Base-by-base conservation (phyloP, 768 basidiomycete genomes). In the Cystofilobasidium bisporidii region DNA sequence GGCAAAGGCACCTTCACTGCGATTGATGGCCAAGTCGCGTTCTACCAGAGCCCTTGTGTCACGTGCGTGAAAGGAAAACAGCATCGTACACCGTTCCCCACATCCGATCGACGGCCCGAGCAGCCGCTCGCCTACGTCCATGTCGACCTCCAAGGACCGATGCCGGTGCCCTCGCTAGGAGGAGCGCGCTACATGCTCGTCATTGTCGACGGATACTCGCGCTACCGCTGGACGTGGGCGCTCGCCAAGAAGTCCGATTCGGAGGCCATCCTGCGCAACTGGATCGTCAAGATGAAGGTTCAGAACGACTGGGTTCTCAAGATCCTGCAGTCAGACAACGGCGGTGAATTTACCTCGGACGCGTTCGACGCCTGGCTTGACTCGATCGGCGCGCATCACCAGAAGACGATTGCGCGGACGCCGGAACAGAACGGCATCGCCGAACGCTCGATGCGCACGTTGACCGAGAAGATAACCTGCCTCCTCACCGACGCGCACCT, bases 161-260 rank as follows among this genome's bases (percentile, higher is more conserved):
- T 61, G 60, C 60, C 61, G 24, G 41, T 62, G 41, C 26, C 24
- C 12, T 62, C 61, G 30, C 26, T 43, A 20, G 26, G 24, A 40
- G 33, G 38, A 20, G 47, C 26, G 24, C 61, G 61, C 14, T 62
- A 62, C 61, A 62, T 62, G 61, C 43, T 62, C 28, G 47, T 45
- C 41, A 45, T 56, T 26, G 24, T 24, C 24, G 55, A 56, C 28
- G 55, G 32, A 26, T 24, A 24, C 24, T 26, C 28, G 24, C 43
- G 41, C 61, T 62, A 38, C 28, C 61, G 26, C 41, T 64, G 63
- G 63, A 40, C 63, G 41, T 64, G 24, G 28, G 24, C 63, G 47
- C 56, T 71, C 40, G 70, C 69, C 40, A 20, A 50, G 24, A 71
- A 71, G 41, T 71, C 70, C 36, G 72, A 71, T 14, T 65, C 71